Evolutionary conservation across 192 early-diverging fungal genomes (phyloP), one percentile per base, ranked within the genome.

Genomic region (Spizellomyces sp.): DNA sequence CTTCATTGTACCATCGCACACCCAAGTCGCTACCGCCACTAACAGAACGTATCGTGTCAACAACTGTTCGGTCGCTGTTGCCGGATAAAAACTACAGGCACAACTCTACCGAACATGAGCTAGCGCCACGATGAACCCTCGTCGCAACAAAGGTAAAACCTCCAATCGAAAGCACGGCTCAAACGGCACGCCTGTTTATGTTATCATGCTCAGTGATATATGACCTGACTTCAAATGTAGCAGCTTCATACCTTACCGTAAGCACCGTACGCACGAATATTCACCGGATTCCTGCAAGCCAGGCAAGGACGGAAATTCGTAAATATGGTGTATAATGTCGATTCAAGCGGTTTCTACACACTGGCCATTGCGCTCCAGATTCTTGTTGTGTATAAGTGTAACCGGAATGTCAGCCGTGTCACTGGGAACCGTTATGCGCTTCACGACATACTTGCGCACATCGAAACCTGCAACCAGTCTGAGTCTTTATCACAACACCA

Each of bases 21-120:
- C 79, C 79, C 9, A 80, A 48, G 19, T 89, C 89, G 45, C 82
- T 73, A 52, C 89, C 89, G 9, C 89, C 88, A 47, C 86, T 64
- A 22, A 58, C 27, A 36, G 27, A 2, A 36, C 27, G 27, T 36
- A 36, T 36, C 27, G 3, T 36, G 27, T 36, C 27, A 36, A 36
- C 3, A 36, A 36, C 27, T 36, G 27, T 36, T 36, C 27, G 27
- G 27, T 36, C 3, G 27, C 27, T 2, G 27, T n/a, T 19, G 50
- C 50, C 50, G 50, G 50, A 54, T 54, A 54, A n/a, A n/a, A 2
- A 0, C 12, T n/a, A 54, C 50, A 19, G 17, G 1, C 50, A 12
- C 50, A 19, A 19, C 17, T 65, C 48, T 64, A 71, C 73, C 78
- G 52, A 19, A 79, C 73, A 63, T 79, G 78, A 0, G 78, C 67